Evolutionary conservation across 2,329 filamentous ascomycete genomes (phyloP).

Genomic region (Biscogniauxia marginata): DNA sequence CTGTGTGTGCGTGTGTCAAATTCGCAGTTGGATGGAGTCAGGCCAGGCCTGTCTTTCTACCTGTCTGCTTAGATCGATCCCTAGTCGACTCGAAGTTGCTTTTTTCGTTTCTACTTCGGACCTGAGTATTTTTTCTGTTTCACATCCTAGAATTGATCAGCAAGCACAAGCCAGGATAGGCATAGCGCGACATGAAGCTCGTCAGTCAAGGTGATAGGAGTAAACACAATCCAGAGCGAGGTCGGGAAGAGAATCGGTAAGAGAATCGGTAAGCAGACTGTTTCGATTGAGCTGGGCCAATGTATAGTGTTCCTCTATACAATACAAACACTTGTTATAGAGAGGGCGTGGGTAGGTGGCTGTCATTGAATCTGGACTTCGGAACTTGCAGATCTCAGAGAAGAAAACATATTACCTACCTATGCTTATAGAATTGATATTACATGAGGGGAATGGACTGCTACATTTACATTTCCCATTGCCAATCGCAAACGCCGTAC

Average conservation of each 20-base stretch:
- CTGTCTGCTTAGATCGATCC: background rate
- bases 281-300: no score
- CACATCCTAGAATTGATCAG: background rate
- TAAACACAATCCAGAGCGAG: background rate
- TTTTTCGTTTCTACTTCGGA: background rate
- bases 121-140: background rate
- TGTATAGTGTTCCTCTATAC: background rate
- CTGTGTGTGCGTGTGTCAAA: background rate
- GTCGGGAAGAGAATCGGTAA: background rate
- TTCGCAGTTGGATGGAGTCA: background rate
- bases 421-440: background rate
- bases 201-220: background rate
- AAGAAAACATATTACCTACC: background rate
- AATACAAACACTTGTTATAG: background rate
- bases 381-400: background rate
- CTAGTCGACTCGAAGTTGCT: background rate
- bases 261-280: background rate
- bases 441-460: background rate
- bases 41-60: background rate
- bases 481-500: background rate
- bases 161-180: background rate
- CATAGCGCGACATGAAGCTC: background rate
- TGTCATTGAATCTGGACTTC: background rate
- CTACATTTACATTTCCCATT: background rate
- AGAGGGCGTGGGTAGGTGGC: background rate